Evolutionary conservation across 2,329 filamentous ascomycete genomes (phyloP), one percentile per base, ranked within the genome.

Genomic region (Periconia sp.): DNA sequence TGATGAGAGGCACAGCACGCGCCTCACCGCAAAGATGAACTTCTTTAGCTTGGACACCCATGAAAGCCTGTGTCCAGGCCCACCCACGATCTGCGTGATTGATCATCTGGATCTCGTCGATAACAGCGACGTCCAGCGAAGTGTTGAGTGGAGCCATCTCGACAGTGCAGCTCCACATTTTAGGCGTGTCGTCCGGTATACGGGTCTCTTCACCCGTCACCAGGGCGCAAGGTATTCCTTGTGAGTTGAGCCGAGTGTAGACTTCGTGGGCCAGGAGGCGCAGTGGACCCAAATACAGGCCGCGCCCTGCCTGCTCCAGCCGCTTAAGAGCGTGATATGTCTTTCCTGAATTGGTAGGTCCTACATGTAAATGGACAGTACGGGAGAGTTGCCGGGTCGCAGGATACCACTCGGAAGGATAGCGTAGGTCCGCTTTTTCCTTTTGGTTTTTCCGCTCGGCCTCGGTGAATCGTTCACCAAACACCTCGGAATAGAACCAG

Each of bases 91-190:
- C 85, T 0, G 72, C 57, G 65, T 92, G 87, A 15, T 85, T 87
- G 61, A 99, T 91, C 94, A 99, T 97, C 74, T 99, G 94, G 53
- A 99, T 97, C 77, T 99, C 94, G 69, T 99, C 94, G 58, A 99
- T 93, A 61, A 99, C 93, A 1, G 91, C 93, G 35, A 99, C 92
- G 41, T 97, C 93, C 30, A 90, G 62, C 77, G 81, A n/a, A 80
- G 68, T 74, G 46, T 81, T 79, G 18, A 85, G 61, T 7, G 83
- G 83, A 20, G 87, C 81, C 88, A 99, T 99, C 73, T 99, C 94
- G 2, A 99, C 94, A 0, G 94, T 99, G 69, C 94, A 97, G 68
- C 91, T 93, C 53, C 82, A 83, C 66, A 96, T 87, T 56, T 81
- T 65, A 2, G 74, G 54, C 17, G 65, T 81, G 3, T 75, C 74